phyloP scores from a whole-genome alignment of 78 protist species.

The Tieghemostelium lacteum region DNA sequence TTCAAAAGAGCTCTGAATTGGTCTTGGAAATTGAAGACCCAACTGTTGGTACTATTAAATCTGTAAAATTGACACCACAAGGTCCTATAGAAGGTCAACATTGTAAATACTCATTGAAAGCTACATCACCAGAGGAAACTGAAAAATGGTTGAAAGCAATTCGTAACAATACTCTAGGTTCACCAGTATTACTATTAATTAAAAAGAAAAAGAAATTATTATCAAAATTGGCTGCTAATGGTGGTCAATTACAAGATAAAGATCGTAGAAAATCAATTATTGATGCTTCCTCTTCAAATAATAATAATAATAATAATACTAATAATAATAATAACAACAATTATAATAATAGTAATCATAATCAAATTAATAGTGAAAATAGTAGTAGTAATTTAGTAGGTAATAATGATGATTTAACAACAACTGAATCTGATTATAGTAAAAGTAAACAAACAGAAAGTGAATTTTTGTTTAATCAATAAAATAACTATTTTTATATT shows the following conservation, averaged over 20 bases:
- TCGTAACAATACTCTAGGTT: constrained; percentile 41
- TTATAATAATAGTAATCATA: neutral
- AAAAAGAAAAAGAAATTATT: constrained; percentile 51
- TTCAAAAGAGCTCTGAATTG: constrained; percentile 5
- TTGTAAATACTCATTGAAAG: constrained; percentile 20
- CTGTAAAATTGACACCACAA: constrained; percentile 35
- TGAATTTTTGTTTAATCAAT: constrained; percentile 8
- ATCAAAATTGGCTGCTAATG: neutral
- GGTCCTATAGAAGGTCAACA: constrained; percentile 73
- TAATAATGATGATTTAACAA: neutral
- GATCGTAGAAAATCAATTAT: constrained; percentile 16
- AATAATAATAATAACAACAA: too few species aligned
- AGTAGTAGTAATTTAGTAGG: neutral
- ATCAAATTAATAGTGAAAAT: too few species aligned
- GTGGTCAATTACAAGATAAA: too few species aligned
- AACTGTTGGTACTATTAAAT: constrained; percentile 35
- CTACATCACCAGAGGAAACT: constrained; percentile 15
- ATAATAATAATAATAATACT: too few species aligned
- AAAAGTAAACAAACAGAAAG: constrained; percentile 9
- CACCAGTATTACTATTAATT: constrained; percentile 44
- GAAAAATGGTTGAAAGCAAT: constrained; percentile 44
- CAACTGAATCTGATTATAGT: neutral
- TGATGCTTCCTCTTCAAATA: too few species aligned
- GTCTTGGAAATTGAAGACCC: constrained; percentile 45
- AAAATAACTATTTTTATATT: too few species aligned